Evolutionary conservation across 345 rosid species (phyloP).

Genomic region (Limnanthes douglasii): DNA sequence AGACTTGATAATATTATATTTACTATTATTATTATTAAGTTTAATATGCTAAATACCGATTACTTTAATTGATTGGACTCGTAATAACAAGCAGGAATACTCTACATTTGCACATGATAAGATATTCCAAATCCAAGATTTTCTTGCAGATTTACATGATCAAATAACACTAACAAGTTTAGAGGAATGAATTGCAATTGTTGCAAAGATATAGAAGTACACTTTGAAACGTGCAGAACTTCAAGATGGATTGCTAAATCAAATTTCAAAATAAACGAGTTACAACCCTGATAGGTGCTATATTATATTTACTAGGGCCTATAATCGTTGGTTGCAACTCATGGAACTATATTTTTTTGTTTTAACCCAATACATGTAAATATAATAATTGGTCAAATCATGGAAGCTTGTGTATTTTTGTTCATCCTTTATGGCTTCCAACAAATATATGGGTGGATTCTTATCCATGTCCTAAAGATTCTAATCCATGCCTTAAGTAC

Average conservation of each 20-base stretch:
- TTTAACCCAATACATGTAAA: conserved; percentile 8
- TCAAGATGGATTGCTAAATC: conserved; percentile 89
- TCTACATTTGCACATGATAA: too few species aligned
- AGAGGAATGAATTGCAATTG: conserved; percentile 81
- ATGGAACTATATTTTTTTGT: neutral
- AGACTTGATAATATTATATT: too few species aligned
- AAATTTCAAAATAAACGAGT: conserved; percentile 93
- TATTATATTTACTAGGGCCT: too few species aligned
- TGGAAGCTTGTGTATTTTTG: conserved; percentile 95
- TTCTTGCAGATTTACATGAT: conserved; percentile 88
- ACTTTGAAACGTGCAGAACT: conserved; percentile 87
- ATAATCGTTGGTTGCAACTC: too few species aligned
- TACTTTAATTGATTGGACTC: too few species aligned
- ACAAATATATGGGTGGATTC: conserved; percentile 91
- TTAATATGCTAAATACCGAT: too few species aligned
- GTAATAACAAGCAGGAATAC: too few species aligned
- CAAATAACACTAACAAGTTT: conserved; percentile 49
- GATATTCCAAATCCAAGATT: too few species aligned
- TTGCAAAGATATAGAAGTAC: conserved; percentile 73
- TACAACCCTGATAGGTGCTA: conserved; percentile 80
- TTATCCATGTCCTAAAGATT: conserved; percentile 78
- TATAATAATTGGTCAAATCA: conserved; percentile 71
- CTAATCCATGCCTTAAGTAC: conserved; percentile 70
- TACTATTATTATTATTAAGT: too few species aligned
- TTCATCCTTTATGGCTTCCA: conserved; percentile 95